A percentile compares a stretch with the other conserved stretches of the same genome.
Conservation (phyloP, 148 eudicot genomes). For the Fagopyrum homotropicum region DNA sequence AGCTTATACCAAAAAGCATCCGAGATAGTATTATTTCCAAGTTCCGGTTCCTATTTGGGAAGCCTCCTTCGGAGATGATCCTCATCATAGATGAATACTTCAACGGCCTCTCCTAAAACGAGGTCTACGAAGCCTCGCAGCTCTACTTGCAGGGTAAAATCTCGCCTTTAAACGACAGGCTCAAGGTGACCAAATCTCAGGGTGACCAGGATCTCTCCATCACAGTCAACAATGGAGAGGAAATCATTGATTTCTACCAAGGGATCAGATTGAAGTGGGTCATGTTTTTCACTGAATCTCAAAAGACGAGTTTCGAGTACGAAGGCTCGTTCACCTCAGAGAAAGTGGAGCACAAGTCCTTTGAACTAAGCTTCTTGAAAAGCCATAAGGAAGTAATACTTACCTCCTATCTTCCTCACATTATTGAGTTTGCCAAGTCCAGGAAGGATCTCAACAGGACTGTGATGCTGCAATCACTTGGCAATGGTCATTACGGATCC, state of each 20-base stretch:
- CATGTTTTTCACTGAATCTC: constrained; percentile 3
- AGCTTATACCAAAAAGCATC: constrained; percentile 2
- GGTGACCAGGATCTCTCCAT: not conserved
- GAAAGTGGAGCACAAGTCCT: not conserved
- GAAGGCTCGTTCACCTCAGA: constrained; percentile 1
- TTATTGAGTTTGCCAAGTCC: too few species aligned
- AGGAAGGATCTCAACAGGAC: too few species aligned
- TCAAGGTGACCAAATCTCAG: constrained; percentile 12
- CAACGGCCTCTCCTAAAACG: constrained; percentile 12
- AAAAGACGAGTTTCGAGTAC: not conserved
- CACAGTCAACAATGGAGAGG: constrained; percentile 15
- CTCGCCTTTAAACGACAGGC: constrained; percentile 11
- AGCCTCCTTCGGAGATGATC: not conserved
- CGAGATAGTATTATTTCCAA: not conserved
- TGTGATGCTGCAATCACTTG: too few species aligned
- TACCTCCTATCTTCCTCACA: too few species aligned
- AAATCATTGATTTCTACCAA: constrained; percentile 14
- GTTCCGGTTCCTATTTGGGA: not conserved
- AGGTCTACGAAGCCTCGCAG: constrained; percentile 11
- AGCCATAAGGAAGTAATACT: too few species aligned
- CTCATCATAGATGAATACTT: constrained; percentile 12
- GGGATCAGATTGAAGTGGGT: constrained; percentile 6
- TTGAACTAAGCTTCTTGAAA: too few species aligned
- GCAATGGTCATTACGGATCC: too few species aligned
- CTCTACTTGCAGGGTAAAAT: constrained; percentile 14